phyloP scores from a whole-genome alignment of 495 filamentous ascomycete genomes.

The Hypoxylon intermedium region DNA sequence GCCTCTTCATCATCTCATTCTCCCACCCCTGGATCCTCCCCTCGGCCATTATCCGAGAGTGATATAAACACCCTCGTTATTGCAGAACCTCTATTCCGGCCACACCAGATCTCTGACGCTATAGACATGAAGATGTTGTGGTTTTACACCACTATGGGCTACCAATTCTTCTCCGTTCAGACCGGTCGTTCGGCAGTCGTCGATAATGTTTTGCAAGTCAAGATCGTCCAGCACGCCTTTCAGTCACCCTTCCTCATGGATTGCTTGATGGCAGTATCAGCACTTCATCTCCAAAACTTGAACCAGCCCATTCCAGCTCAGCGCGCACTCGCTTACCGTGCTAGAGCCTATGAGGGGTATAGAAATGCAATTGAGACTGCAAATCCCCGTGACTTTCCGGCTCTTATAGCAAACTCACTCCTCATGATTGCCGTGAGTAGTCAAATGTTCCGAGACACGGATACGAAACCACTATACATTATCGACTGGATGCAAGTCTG shows the following conservation, averaged over 20 bases:
- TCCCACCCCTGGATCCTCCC: constrained; percentile 19
- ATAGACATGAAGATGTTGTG: constrained; percentile 53
- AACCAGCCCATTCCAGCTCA: constrained; percentile 33
- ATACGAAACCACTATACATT: constrained; percentile 46
- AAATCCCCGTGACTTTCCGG: constrained; percentile 47
- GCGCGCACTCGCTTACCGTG: constrained; percentile 49
- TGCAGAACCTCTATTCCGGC: constrained; percentile 48
- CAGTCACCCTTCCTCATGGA: constrained; percentile 59
- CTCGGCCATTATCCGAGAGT: constrained; percentile 6
- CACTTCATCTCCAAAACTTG: constrained; percentile 50
- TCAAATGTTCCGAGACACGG: constrained; percentile 50
- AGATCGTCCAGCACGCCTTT: constrained; percentile 55
- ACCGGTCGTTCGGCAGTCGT: constrained; percentile 38
- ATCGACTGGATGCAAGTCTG: constrained; percentile 58
- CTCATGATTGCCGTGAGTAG: constrained; percentile 51
- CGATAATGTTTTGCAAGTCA: constrained; percentile 50
- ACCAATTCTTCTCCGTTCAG: constrained; percentile 48
- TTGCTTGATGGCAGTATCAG: constrained; percentile 54
- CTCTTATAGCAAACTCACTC: constrained; percentile 51
- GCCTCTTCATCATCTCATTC: background rate
- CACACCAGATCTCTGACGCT: constrained; percentile 32
- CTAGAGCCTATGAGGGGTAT: constrained; percentile 51
- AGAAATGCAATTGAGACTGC: constrained; percentile 52
- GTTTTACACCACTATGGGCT: constrained; percentile 50
- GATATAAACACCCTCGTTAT: constrained; percentile 27